A percentile compares a stretch with the other conserved stretches of the same genome.
These are phyloP conservation scores for Pythium insidiosum DNA, from an alignment of 352 stramenopile genomes.

Conservation along the genomic window DNA sequence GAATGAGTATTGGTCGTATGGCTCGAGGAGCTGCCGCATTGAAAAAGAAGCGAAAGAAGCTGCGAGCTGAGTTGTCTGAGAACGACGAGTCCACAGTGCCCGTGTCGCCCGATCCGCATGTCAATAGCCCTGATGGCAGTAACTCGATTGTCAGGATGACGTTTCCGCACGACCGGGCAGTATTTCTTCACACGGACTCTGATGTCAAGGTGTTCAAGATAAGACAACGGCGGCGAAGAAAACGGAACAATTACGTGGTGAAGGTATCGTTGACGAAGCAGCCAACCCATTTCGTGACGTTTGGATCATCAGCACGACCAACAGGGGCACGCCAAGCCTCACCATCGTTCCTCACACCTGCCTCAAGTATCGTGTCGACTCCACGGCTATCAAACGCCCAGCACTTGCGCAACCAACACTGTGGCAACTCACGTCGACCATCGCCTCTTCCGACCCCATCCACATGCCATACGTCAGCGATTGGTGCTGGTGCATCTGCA, in stretches of 20 bases:
- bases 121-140: slow-evolving; percentile 47
- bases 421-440: too few species aligned
- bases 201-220: slow-evolving; percentile 57
- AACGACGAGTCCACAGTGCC: slow-evolving; percentile 58
- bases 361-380: too few species aligned
- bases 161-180: slow-evolving; percentile 37
- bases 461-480: too few species aligned
- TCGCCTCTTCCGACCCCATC: too few species aligned
- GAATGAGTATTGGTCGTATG: slow-evolving; percentile 13
- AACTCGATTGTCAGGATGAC: slow-evolving; percentile 46
- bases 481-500: not conserved
- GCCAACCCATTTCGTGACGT: too few species aligned
- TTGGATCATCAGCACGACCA: too few species aligned
- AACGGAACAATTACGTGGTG: too few species aligned
- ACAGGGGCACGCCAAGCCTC: too few species aligned
- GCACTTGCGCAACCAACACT: too few species aligned
- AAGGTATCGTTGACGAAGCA: too few species aligned
- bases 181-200: slow-evolving; percentile 26
- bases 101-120: slow-evolving; percentile 54
- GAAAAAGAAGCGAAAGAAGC: slow-evolving; percentile 53
- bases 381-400: too few species aligned
- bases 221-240: slow-evolving; percentile 15
- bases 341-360: too few species aligned
- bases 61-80: slow-evolving; percentile 21
- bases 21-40: not conserved